Percentiles rank a stretch among this genome's conserved stretches.
phyloP scores from a whole-genome alignment of 2,329 filamentous ascomycete genomes.

The Calonectria henricotiae region DNA sequence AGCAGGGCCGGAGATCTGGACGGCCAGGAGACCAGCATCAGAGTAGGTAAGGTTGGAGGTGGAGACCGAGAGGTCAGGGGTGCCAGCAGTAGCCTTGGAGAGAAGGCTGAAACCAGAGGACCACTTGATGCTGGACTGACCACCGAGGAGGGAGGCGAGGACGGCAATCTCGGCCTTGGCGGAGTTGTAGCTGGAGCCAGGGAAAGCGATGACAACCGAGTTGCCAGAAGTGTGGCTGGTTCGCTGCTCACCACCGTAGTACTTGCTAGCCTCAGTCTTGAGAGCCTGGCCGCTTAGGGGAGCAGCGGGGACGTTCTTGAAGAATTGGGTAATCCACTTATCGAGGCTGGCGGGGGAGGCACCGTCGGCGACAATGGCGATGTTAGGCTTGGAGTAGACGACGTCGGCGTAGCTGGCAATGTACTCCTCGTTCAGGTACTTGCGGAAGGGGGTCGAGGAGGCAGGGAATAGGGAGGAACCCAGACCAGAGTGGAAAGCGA shows the following conservation, averaged over 20 bases:
- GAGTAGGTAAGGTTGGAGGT: slow-evolving; percentile 91
- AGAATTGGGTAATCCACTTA: slow-evolving; percentile 96
- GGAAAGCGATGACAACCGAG: slow-evolving; percentile 92
- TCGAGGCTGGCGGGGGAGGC: slow-evolving; percentile 82
- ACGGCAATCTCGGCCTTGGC: slow-evolving; percentile 94
- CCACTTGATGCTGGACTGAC: slow-evolving; percentile 95
- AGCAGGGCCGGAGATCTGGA: slow-evolving; percentile 85
- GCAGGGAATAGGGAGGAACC: slow-evolving; percentile 84
- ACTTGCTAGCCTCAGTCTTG: slow-evolving; percentile 80
- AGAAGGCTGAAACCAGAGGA: slow-evolving; percentile 92
- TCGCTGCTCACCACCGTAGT: slow-evolving; percentile 96
- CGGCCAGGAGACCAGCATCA: slow-evolving; percentile 90
- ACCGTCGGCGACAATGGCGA: slow-evolving; percentile 93
- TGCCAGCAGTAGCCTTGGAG: slow-evolving; percentile 80
- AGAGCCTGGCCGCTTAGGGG: slow-evolving; percentile 69
- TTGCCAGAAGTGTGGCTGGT: slow-evolving; percentile 84
- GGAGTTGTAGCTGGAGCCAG: slow-evolving; percentile 84
- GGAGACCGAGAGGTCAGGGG: slow-evolving; percentile 77
- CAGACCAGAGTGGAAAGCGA: slow-evolving; percentile 95
- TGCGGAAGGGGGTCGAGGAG: slow-evolving; percentile 79
- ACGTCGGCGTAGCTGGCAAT: slow-evolving; percentile 83
- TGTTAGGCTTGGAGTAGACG: slow-evolving; percentile 91
- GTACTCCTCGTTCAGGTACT: slow-evolving; percentile 85
- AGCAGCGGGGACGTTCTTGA: slow-evolving; percentile 78
- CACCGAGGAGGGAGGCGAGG: slow-evolving; percentile 90